Evolutionary conservation across 2,329 filamentous ascomycete species (phyloP), one percentile per base, ranked within the genome.

Genomic region (Tolypocladium ophioglossoides): DNA sequence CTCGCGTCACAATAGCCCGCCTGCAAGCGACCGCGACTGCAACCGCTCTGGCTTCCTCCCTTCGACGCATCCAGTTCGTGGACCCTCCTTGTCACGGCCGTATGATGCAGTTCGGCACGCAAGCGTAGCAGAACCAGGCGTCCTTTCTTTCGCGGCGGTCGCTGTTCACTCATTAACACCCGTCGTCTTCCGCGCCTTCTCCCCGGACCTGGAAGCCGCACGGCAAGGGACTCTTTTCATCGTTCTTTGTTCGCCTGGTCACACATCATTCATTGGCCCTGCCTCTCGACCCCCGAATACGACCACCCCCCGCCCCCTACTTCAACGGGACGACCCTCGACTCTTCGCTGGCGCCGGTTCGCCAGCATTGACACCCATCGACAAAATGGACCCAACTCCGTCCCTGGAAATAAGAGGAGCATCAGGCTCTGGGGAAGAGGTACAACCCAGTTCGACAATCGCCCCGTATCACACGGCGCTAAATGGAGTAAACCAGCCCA

Each of bases 401-500:
- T 70, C 67, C 22, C 59, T 71, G 52, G 56, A 67, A 52, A 53
- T 56, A 52, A 64, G 66, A 55, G 65, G 61, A 53, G 58, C 62
- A 16, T 60, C 62, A 41, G 63, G 61, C 38, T 57, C 65, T 27
- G 51, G 62, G 44, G 57, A 61, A 56, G 63, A 64, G 56, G 62
- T 66, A 58, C 63, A 68, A 50, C 65, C 74, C 24, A 72, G 69
- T 44, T 71, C 74, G 22, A 80, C 78, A 22, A 78, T 84, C 55
- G 74, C 77, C 16, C 77, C 78, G 20, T 86, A 76, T 65, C 73
- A 77, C 61, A 77, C 75, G 35, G 74, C 72, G 49, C 74, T 86
- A 57, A 78, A 77, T 61, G 83, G 83, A 53, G 82, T 86, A 58
- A 78, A 83, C 61, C 81, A 84, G 63, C 60, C 69, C 2, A 70